Conservation (phyloP, 2,329 filamentous ascomycete genomes). For the Sarocladiaceae sp. region DNA sequence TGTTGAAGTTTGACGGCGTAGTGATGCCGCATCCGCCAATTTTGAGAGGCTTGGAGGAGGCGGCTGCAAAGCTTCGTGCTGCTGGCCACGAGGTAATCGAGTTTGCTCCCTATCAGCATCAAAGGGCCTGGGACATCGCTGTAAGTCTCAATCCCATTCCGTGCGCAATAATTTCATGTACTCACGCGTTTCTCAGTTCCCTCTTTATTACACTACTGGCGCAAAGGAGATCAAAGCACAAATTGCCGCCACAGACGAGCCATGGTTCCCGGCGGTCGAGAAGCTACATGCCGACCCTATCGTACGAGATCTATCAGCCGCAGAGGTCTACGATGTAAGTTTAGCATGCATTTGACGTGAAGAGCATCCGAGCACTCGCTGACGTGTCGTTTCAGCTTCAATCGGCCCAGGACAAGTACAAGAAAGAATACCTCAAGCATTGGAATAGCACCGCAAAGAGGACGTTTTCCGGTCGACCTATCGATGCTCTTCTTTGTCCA, state of each 20-base stretch:
- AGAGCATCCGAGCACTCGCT: not conserved
- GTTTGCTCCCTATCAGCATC: not conserved
- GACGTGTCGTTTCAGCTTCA: not conserved
- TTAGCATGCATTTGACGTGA: too few relatives aligned
- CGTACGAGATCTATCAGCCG: not conserved
- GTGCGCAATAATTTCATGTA: too few relatives aligned
- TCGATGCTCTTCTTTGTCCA: conserved; percentile 7
- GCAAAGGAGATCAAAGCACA: not conserved
- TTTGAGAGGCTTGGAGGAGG: not conserved
- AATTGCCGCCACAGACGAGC: not conserved
- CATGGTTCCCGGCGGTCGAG: not conserved
- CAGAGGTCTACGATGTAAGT: conserved; percentile 7
- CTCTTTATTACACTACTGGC: not conserved
- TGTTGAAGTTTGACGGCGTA: not conserved
- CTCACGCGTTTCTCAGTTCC: not conserved
- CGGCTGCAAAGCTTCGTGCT: not conserved
- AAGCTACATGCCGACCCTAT: not conserved
- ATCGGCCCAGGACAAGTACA: not conserved
- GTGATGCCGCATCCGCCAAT: conserved; percentile 9
- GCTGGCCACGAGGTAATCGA: not conserved
- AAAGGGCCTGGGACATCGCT: not conserved
- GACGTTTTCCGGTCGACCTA: not conserved
- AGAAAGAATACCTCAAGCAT: not conserved
- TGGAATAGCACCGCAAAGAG: not conserved
- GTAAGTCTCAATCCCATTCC: not conserved